phyloP scores from a whole-genome alignment of 148 eudicot species.

The Rheum nobile region DNA sequence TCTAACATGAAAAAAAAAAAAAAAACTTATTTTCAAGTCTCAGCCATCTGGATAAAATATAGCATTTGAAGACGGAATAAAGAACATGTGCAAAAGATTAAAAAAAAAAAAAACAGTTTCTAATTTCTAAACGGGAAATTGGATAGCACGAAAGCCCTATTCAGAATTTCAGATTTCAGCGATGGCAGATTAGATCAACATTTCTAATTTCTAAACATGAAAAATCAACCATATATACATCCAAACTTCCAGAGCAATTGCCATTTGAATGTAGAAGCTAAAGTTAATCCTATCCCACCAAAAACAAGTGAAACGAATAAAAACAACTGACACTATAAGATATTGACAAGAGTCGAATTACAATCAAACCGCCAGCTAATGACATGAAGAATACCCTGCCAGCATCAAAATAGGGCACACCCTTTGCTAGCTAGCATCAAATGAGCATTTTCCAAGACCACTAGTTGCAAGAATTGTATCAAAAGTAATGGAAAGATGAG shows the following conservation, averaged over 20 bases:
- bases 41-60: no score
- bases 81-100: no score
- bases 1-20: no score
- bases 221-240: neutral
- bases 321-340: neutral
- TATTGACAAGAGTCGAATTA: neutral
- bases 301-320: neutral
- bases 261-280: neutral
- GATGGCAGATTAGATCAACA: neutral
- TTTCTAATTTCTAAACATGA: neutral
- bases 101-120: no score
- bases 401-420: slow-evolving; percentile 3
- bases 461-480: neutral
- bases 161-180: no score
- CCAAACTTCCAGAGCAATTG: neutral
- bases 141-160: no score
- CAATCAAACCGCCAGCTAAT: neutral
- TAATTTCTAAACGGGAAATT: neutral
- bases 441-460: neutral
- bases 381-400: neutral
- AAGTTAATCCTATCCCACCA: neutral
- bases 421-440: neutral
- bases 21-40: no score
- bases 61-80: no score
- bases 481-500: neutral